Percentiles rank a stretch among this genome's conserved stretches.
These are phyloP conservation scores for Mycena vulgaris DNA, from an alignment of 768 basidiomycete genomes.

Conservation along the genomic window DNA sequence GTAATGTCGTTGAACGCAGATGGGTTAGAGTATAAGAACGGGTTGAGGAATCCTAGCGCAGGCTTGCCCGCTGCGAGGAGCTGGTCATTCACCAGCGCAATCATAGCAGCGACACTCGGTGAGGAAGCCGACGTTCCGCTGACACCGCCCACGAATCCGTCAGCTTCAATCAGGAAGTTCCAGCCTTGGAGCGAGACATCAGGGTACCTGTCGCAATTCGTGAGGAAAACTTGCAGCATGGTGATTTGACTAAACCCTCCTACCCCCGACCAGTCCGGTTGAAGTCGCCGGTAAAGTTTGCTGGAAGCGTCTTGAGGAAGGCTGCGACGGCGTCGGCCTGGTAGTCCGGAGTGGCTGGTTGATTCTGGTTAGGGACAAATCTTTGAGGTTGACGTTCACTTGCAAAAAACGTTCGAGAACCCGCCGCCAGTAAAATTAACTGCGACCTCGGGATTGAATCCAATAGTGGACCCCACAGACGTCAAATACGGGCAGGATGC, in stretches of 20 bases:
- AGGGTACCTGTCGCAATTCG: conserved; percentile 27
- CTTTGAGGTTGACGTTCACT: neutral
- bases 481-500: conserved; percentile 32
- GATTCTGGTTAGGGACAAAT: no score
- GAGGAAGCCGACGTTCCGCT: conserved; percentile 61
- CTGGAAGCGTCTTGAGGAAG: conserved; percentile 45
- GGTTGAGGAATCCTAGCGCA: conserved; percentile 46
- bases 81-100: conserved; percentile 61
- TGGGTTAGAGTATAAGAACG: conserved; percentile 22
- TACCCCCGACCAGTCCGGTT: conserved; percentile 34
- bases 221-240: no score
- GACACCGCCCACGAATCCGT: conserved; percentile 26
- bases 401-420: conserved; percentile 55
- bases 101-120: conserved; percentile 60
- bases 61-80: conserved; percentile 48
- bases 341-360: conserved; percentile 42
- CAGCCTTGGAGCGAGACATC: conserved; percentile 35
- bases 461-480: conserved; percentile 19
- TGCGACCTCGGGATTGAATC: conserved; percentile 20
- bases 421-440: conserved; percentile 47
- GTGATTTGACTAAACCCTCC: no score
- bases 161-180: conserved; percentile 23
- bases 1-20: conserved; percentile 22
- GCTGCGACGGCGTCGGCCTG: conserved; percentile 46
- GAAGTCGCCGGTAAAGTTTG: conserved; percentile 28